Conservation (phyloP, 805 yeast species). For the Yamadazyma laniorum region DNA sequence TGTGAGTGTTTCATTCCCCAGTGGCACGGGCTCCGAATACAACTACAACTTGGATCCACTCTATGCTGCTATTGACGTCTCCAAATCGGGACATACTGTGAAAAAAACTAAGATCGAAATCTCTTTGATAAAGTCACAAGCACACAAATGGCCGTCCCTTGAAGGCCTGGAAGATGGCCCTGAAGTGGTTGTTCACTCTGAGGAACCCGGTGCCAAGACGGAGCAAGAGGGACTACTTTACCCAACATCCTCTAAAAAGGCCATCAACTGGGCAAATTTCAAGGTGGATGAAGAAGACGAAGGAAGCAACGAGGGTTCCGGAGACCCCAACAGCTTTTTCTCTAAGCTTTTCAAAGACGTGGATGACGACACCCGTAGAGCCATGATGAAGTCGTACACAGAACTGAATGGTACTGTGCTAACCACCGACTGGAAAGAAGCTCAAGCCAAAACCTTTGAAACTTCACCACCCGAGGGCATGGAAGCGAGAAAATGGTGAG, state of each 20-base stretch:
- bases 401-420: conserved; percentile 93
- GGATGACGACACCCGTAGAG: conserved; percentile 83
- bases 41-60: conserved; percentile 56
- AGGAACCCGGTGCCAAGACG: conserved; percentile 12
- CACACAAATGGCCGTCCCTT: conserved; percentile 54
- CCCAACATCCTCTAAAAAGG: conserved; percentile 63
- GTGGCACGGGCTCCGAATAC: conserved; percentile 52
- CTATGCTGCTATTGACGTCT: conserved; percentile 48
- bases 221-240: conserved; percentile 27
- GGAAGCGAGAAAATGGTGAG: conserved; percentile 59
- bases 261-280: conserved; percentile 65
- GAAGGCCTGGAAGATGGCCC: conserved; percentile 28
- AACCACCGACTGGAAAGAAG: conserved; percentile 93
- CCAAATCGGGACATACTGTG: conserved; percentile 46
- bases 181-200: background rate
- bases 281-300: conserved; percentile 47
- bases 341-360: conserved; percentile 70
- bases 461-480: conserved; percentile 74
- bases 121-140: conserved; percentile 46
- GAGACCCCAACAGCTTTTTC: conserved; percentile 68
- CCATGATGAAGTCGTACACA: conserved; percentile 95
- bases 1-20: conserved; percentile 47
- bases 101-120: conserved; percentile 77
- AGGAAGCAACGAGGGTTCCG: conserved; percentile 45
- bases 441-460: conserved; percentile 60